These are phyloP conservation scores for Botryotinia calthae DNA, from an alignment of 2,329 filamentous ascomycete species.

Conservation along the genomic window DNA sequence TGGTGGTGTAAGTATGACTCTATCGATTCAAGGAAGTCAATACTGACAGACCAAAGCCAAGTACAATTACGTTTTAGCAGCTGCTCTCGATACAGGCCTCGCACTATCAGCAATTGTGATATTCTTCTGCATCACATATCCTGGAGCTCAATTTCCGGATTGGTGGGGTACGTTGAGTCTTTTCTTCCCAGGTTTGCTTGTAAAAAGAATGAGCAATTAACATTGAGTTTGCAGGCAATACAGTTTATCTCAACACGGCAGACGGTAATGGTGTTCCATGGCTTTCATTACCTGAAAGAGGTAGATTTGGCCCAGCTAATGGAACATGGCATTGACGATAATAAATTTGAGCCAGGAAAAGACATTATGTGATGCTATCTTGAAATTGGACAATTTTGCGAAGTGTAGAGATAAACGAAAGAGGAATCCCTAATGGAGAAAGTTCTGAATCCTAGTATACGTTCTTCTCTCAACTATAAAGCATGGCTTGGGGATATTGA, in stretches of 20 bases:
- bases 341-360: too few relatives aligned
- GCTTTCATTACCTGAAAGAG: slow-evolving; percentile 14
- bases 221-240: slow-evolving; percentile 55
- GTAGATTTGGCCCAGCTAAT: slow-evolving; percentile 12
- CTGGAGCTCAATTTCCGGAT: slow-evolving; percentile 55
- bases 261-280: slow-evolving; percentile 27
- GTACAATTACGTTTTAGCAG: slow-evolving; percentile 75
- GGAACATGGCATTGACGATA: too few relatives aligned
- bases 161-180: slow-evolving; percentile 64
- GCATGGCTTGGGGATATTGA: too few relatives aligned
- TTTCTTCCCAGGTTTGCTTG: slow-evolving; percentile 36
- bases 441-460: too few relatives aligned
- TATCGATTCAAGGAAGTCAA: slow-evolving; percentile 62
- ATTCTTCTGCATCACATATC: slow-evolving; percentile 64
- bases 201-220: slow-evolving; percentile 44
- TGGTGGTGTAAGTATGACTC: slow-evolving; percentile 65
- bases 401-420: too few relatives aligned
- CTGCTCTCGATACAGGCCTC: slow-evolving; percentile 67
- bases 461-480: too few relatives aligned
- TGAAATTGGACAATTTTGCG: too few relatives aligned
- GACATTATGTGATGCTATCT: too few relatives aligned
- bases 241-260: slow-evolving; percentile 30
- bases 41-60: slow-evolving; percentile 60
- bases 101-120: slow-evolving; percentile 66
- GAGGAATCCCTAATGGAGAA: too few relatives aligned